Base-by-base conservation (phyloP, 768 basidiomycete genomes). In the Fibroporia radiculosa region DNA sequence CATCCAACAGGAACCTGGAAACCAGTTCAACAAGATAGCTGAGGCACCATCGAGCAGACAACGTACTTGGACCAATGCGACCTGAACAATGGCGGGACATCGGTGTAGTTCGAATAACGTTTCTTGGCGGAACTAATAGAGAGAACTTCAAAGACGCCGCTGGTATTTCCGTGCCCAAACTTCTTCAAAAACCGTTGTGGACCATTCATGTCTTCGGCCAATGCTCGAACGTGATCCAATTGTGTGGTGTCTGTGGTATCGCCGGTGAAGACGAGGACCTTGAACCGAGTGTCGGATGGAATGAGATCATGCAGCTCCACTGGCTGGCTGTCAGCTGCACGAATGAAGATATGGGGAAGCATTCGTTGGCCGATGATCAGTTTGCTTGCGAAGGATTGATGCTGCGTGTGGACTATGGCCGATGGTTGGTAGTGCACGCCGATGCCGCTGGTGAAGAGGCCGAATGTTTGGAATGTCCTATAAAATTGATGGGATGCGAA, bases 41-140 rank as follows among this genome's bases (percentile, higher is more conserved):
- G n/a, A n/a, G n/a, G n/a, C n/a, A n/a, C n/a, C n/a, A n/a, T n/a
- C n/a, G n/a, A n/a, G n/a, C n/a, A n/a, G n/a, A n/a, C 12, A 6
- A 52, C 70, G 40, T 39, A 80, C 80, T 73, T 79, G 0, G 78
- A 73, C 79, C 79, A 81, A 57, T 81, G 79, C 4, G 69, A 57
- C 41, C 75, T 61, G 44, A 81, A 61, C 6, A 68, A 42, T 29
- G 53, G 48, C 1, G 78, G 78, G 7, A 81, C 52, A 32, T 72
- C 71, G 2, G 38, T 48, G 33, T 49, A 55, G 40, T 52, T 48
- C n/a, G 47, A 42, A 8, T 40, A 23, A 6, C 45, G n/a, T 37
- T 55, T 52, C 47, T 38, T 48, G 20, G 44, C 47, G 1, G 47
- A 40, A 32, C 54, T 55, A 24, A 55, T 45, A 19, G 49, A 48